Conservation (phyloP, 1,139 yeast species). For the Arxiozyma bovina region DNA sequence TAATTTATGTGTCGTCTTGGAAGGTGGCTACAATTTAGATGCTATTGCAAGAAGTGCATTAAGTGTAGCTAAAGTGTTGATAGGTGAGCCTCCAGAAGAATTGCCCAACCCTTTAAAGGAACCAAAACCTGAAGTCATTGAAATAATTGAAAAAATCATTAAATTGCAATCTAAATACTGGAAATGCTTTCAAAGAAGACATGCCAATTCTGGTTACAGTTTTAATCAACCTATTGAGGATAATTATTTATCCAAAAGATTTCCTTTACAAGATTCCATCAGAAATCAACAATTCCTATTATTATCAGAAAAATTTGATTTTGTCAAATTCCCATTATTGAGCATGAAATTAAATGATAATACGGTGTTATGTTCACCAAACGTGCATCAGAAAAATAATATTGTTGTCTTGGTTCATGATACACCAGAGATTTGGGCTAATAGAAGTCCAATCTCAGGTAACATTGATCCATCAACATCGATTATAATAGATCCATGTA, state of each 20-base stretch:
- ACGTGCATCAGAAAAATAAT: slow-evolving; percentile 54
- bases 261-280: slow-evolving; percentile 59
- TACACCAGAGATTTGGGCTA: slow-evolving; percentile 91
- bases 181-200: slow-evolving; percentile 58
- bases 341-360: slow-evolving; percentile 50
- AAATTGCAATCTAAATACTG: slow-evolving; percentile 78
- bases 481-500: slow-evolving; percentile 52
- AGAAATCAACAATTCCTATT: slow-evolving; percentile 59
- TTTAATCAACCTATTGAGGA: slow-evolving; percentile 21
- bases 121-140: slow-evolving; percentile 74
- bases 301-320: slow-evolving; percentile 46
- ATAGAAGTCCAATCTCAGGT: slow-evolving; percentile 72
- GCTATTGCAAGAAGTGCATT: slow-evolving; percentile 85
- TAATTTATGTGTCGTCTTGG: slow-evolving; percentile 77
- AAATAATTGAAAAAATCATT: slow-evolving; percentile 76
- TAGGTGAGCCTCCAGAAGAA: slow-evolving; percentile 92
- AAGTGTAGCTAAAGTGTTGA: slow-evolving; percentile 81
- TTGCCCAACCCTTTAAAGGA: slow-evolving; percentile 37
- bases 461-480: slow-evolving; percentile 65
- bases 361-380: slow-evolving; percentile 68
- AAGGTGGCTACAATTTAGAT: slow-evolving; percentile 94
- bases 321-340: slow-evolving; percentile 63
- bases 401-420: slow-evolving; percentile 74
- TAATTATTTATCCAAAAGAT: slow-evolving; percentile 26
- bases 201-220: slow-evolving; percentile 42